Percentiles rank a stretch among this genome's conserved stretches.
Conservation (phyloP, 495 filamentous ascomycete genomes). For the Neurospora sp. region DNA sequence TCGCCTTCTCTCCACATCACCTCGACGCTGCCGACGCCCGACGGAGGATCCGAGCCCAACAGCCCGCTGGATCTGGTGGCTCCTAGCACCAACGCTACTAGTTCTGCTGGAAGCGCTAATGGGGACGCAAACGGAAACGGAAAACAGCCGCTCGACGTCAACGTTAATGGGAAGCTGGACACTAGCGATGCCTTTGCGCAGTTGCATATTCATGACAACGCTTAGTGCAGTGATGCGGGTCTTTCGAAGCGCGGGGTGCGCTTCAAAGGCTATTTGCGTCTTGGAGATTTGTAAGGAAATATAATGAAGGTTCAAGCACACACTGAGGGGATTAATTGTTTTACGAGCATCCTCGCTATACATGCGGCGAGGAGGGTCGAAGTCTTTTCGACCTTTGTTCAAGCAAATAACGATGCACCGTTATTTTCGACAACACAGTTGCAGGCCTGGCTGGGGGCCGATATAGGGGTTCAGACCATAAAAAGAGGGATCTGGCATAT, state of each 20-base stretch:
- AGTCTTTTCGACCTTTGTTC: neutral
- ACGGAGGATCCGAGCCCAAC: conserved; percentile 51
- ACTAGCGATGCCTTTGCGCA: neutral
- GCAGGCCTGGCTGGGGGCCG: neutral
- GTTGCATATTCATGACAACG: neutral
- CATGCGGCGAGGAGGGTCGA: neutral
- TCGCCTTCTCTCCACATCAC: conserved; percentile 33
- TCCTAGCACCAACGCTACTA: conserved; percentile 45
- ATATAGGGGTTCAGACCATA: neutral
- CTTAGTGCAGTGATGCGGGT: neutral
- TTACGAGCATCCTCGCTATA: neutral
- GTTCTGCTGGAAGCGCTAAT: neutral
- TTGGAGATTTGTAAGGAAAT: neutral
- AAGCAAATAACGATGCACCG: neutral
- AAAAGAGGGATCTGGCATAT: neutral
- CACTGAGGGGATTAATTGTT: neutral
- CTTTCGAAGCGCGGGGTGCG: neutral
- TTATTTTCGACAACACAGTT: neutral
- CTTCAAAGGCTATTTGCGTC: neutral
- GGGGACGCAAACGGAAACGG: neutral
- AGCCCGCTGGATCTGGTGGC: conserved; percentile 49
- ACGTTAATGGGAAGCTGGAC: neutral
- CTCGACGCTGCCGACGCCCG: conserved; percentile 46
- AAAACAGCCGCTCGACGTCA: neutral
- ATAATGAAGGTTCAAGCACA: neutral